phyloP scores from a whole-genome alignment of 2,329 filamentous ascomycete species.

The Xylaria sp. region DNA sequence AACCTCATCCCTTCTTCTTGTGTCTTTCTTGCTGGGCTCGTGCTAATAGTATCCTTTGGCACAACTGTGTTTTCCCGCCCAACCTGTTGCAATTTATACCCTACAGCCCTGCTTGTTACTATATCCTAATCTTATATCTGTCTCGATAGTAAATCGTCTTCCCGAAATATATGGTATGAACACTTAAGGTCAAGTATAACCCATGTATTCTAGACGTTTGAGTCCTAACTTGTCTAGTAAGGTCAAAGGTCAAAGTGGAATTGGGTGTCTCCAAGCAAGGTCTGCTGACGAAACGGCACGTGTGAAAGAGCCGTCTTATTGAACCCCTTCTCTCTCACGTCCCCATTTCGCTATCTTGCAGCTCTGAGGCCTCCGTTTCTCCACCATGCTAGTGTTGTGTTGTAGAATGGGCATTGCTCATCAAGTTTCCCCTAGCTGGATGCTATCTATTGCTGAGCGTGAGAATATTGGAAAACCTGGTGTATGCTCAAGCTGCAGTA shows the following conservation, averaged over 20 bases:
- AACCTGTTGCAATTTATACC: background rate
- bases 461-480: slow-evolving; percentile 1
- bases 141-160: background rate
- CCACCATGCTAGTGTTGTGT: slow-evolving; percentile 23
- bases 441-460: background rate
- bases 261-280: slow-evolving; percentile 26
- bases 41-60: background rate
- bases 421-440: slow-evolving; percentile 19
- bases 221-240: slow-evolving; percentile 30
- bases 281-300: slow-evolving; percentile 34
- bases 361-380: slow-evolving; percentile 38
- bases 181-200: slow-evolving; percentile 1
- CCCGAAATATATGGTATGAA: slow-evolving; percentile 3
- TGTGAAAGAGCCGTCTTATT: slow-evolving; percentile 24
- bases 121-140: slow-evolving; percentile 3
- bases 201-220: slow-evolving; percentile 23
- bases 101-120: slow-evolving; percentile 5
- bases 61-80: background rate
- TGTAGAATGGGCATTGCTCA: slow-evolving; percentile 4
- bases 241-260: slow-evolving; percentile 32
- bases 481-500: background rate
- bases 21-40: background rate
- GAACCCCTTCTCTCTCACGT: slow-evolving; percentile 15
- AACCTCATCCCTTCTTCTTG: background rate
- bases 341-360: slow-evolving; percentile 26